These are phyloP conservation scores for Linnemannia hyalina DNA, from an alignment of 192 early-diverging fungal species.

Conservation along the genomic window DNA sequence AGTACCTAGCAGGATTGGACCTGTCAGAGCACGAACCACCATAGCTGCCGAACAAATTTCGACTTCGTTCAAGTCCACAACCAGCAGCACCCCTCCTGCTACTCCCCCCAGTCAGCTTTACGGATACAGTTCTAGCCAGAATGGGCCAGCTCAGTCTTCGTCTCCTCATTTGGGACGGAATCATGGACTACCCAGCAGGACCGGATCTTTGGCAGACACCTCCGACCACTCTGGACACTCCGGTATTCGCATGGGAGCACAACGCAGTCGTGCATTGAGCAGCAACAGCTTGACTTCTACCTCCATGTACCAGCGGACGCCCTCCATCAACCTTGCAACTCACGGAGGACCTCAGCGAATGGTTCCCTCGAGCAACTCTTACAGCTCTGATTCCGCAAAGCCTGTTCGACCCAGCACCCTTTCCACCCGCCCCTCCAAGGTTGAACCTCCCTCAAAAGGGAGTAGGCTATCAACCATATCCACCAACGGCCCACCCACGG, in stretches of 20 bases:
- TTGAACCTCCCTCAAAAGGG: conserved; percentile 28
- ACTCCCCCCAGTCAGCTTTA: conserved; percentile 18
- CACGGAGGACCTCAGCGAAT: conserved; percentile 50
- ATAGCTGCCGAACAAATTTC: conserved; percentile 23
- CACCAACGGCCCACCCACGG: neutral
- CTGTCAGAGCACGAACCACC: conserved; percentile 42
- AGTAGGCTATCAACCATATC: conserved; percentile 31
- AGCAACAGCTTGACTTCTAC: conserved; percentile 15
- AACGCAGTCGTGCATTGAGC: conserved; percentile 30
- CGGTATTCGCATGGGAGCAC: conserved; percentile 20
- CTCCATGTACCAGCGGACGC: conserved; percentile 31
- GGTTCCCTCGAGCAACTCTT: conserved; percentile 5
- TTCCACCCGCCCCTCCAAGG: conserved; percentile 23
- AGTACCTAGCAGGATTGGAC: conserved; percentile 43
- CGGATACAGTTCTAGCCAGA: conserved; percentile 15
- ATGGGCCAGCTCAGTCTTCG: neutral
- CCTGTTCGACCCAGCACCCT: conserved; percentile 21
- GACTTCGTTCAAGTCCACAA: conserved; percentile 11
- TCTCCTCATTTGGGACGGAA: conserved; percentile 8
- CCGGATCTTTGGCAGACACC: conserved; percentile 16
- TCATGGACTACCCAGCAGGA: conserved; percentile 39
- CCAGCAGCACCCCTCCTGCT: neutral
- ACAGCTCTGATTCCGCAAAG: conserved; percentile 14
- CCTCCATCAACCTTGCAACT: conserved; percentile 38
- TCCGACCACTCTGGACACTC: conserved; percentile 18